Conservation (phyloP, 139 green algal genomes). For the Micromonas commoda region DNA sequence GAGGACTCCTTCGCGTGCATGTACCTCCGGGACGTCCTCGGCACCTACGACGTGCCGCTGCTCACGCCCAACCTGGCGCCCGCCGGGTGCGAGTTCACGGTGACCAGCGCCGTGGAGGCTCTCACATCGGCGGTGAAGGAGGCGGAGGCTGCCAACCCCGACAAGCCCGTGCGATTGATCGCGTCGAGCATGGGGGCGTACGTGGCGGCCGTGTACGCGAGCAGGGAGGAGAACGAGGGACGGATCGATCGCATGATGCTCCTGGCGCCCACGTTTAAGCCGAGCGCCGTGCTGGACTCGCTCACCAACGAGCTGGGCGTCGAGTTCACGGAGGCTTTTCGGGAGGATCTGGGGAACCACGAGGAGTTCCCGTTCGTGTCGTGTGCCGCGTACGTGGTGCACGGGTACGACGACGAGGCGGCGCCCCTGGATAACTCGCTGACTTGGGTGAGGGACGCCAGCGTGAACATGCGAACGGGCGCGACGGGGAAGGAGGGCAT, state of each 20-base stretch:
- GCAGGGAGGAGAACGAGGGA: background rate
- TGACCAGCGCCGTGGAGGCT: background rate
- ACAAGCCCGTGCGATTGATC: background rate
- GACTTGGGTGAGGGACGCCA: background rate
- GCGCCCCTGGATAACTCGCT: background rate
- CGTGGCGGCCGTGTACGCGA: background rate
- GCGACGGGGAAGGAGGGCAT: background rate
- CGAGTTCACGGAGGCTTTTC: background rate
- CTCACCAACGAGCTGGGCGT: background rate
- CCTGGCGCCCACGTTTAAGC: background rate
- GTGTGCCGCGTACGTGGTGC: background rate
- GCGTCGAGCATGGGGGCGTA: background rate
- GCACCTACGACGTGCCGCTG: background rate
- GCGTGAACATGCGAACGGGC: background rate
- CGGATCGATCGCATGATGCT: background rate
- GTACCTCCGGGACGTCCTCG: background rate
- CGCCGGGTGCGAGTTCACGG: background rate
- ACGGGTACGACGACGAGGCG: background rate
- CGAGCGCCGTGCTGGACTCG: background rate
- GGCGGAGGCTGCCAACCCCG: background rate
- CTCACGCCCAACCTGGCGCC: background rate
- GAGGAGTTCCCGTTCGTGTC: background rate
- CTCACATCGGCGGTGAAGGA: background rate
- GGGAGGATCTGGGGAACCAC: background rate
- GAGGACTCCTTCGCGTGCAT: background rate